phyloP scores from a whole-genome alignment of 495 filamentous ascomycete species.

The Aspergillus nidulans region DNA sequence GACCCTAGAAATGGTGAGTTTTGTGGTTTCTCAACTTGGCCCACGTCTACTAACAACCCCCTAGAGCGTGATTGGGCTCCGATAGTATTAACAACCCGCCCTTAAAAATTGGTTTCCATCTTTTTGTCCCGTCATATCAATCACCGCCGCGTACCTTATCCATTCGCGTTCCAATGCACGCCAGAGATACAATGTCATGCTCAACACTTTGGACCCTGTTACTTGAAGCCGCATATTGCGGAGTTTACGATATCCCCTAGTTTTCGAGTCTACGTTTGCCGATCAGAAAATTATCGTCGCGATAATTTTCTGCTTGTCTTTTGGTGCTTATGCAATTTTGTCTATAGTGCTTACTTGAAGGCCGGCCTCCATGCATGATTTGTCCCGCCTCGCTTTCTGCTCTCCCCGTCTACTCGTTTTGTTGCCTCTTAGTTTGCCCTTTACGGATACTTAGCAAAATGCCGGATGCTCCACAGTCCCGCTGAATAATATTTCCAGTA shows the following conservation, averaged over 20 bases:
- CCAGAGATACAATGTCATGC: constrained; percentile 12
- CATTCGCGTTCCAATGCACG: constrained; percentile 5
- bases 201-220: constrained; percentile 13
- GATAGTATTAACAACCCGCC: constrained; percentile 42
- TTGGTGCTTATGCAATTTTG: constrained; percentile 17
- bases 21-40: background rate
- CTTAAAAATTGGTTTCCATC: constrained; percentile 1
- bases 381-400: constrained; percentile 10
- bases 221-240: constrained; percentile 13
- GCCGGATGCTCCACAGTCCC: background rate
- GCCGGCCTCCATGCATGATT: constrained; percentile 17
- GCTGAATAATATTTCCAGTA: background rate
- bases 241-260: constrained; percentile 27
- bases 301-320: constrained; percentile 1
- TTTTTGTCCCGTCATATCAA: constrained; percentile 15
- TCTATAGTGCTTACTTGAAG: constrained; percentile 18
- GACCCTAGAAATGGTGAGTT: constrained; percentile 92
- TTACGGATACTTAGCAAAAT: background rate
- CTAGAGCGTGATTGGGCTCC: constrained; percentile 82
- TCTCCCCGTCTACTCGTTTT: background rate
- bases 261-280: constrained; percentile 13
- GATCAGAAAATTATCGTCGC: constrained; percentile 17
- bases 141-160: constrained; percentile 9
- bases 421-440: constrained; percentile 5
- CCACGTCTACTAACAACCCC: constrained; percentile 22